phyloP scores from a whole-genome alignment of 345 rosid genomes.

The Toxicodendron radicans region DNA sequence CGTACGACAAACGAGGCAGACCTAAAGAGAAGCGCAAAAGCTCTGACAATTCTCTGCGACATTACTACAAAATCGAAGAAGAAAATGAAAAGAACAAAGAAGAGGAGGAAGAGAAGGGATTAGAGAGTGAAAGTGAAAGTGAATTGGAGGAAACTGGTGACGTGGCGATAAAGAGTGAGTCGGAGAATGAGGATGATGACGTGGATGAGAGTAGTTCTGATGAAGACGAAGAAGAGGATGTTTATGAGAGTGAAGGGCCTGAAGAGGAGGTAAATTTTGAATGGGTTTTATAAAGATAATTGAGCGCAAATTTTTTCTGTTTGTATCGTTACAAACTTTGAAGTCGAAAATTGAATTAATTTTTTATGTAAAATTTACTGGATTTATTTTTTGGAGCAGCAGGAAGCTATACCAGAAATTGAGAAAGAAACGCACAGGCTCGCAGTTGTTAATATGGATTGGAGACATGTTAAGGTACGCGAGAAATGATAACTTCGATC shows the following conservation, averaged over 20 bases:
- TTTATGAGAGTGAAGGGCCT: slow-evolving; percentile 50
- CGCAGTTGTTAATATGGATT: slow-evolving; percentile 84
- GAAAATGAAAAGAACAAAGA: slow-evolving; percentile 26
- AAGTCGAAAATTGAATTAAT: neutral
- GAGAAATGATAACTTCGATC: neutral
- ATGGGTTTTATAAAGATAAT: neutral
- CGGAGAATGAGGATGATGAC: slow-evolving; percentile 31
- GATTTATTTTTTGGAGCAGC: slow-evolving; percentile 39
- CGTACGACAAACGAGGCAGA: slow-evolving; percentile 79
- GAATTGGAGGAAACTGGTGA: slow-evolving; percentile 17
- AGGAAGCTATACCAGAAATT: slow-evolving; percentile 56
- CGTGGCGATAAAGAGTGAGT: slow-evolving; percentile 9
- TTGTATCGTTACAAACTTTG: neutral
- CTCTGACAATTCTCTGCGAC: slow-evolving; percentile 47
- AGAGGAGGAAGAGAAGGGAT: slow-evolving; percentile 18
- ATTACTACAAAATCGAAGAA: slow-evolving; percentile 59
- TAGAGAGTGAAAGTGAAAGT: slow-evolving; percentile 23
- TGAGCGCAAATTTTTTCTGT: neutral
- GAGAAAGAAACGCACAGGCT: slow-evolving; percentile 79
- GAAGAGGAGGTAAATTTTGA: slow-evolving; percentile 39
- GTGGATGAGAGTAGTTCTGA: slow-evolving; percentile 41
- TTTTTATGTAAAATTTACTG: neutral
- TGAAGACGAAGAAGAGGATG: slow-evolving; percentile 57
- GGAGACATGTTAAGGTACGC: slow-evolving; percentile 85
- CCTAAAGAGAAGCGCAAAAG: slow-evolving; percentile 41